Conservation (phyloP, 192 early-diverging fungal species). For the Phycomyces nitens region DNA sequence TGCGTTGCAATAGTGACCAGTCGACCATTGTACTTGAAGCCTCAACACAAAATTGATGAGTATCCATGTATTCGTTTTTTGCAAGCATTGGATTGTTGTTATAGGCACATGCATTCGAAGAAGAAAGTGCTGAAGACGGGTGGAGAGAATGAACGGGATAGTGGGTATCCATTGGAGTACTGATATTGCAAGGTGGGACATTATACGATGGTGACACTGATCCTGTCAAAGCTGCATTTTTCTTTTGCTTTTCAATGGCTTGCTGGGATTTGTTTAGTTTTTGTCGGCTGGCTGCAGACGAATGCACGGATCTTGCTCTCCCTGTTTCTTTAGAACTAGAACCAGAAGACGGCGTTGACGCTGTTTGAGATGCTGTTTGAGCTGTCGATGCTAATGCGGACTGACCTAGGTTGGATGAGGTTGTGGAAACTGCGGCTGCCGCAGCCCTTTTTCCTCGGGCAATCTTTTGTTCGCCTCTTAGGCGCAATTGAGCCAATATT, state of each 20-base stretch:
- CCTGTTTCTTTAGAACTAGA: not conserved
- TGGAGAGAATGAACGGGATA: not conserved
- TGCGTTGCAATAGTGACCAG: conserved; percentile 54
- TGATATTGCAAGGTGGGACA: not conserved
- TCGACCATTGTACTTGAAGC: not conserved
- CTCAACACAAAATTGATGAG: not conserved
- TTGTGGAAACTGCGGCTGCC: conserved; percentile 7
- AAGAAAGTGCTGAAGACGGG: not conserved
- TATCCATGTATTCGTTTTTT: not conserved
- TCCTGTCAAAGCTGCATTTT: not conserved
- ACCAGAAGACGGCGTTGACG: no score
- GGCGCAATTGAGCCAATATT: conserved; percentile 32
- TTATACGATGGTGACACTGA: not conserved
- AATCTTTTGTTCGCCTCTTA: conserved; percentile 31
- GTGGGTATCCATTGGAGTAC: not conserved
- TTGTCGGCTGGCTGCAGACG: not conserved
- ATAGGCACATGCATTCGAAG: not conserved
- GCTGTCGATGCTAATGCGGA: not conserved
- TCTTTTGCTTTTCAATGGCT: not conserved
- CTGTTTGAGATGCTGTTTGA: no score
- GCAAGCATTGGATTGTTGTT: not conserved
- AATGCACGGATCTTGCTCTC: not conserved
- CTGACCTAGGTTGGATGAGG: not conserved
- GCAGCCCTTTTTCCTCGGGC: conserved; percentile 26
- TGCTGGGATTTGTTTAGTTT: not conserved